Base-by-base conservation (phyloP, 2,329 filamentous ascomycete genomes). In the Verticillium albo-atrum region DNA sequence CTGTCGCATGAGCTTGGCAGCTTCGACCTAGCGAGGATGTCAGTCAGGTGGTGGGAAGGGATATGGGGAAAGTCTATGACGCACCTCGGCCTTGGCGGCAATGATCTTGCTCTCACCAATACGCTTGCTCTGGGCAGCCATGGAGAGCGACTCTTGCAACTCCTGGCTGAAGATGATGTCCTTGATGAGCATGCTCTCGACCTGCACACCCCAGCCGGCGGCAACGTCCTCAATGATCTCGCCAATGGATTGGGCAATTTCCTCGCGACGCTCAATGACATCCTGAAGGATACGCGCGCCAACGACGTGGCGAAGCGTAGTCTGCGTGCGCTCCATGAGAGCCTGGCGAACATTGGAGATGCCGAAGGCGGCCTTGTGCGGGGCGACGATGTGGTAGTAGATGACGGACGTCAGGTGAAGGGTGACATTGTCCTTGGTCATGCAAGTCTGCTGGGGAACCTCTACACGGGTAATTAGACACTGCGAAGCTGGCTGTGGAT, bases 351-450 rank as follows among this genome's bases (percentile, higher is more conserved):
- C 90, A 74, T 98, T 95, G 77, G 89, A 83, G 74, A 99, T 97
- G 66, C 95, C 95, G 72, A 98, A 99, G 61, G 95, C 94, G 61
- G 94, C 92, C 79, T 96, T 97, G 84, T 98, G 94, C 1, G 95
- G 95, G 28, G 90, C 90, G 58, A 89, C 90, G 71, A 99, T 94
- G 82, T 97, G 93, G 81, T 99, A 99, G 84, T 99, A 99, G 78
- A 99, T 97, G 72, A 99, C 95, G 6, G 91, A 96, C 54, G 93
- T 98, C 66, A 99, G 83, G 68, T 93, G 89, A 50, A 99, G 83
- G 53, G 91, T 96, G 64, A 98, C 95, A 70, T 99, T 99, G 82
- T 99, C 95, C 80, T 98, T 98, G 74, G 95, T 99, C 93, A 99
- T 99, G 82, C 95, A 98, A 63, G 94, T 87, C 77, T 99, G 95